Evolutionary conservation across 2,329 filamentous ascomycete species (phyloP).

Genomic region (Huntiella savannae): DNA sequence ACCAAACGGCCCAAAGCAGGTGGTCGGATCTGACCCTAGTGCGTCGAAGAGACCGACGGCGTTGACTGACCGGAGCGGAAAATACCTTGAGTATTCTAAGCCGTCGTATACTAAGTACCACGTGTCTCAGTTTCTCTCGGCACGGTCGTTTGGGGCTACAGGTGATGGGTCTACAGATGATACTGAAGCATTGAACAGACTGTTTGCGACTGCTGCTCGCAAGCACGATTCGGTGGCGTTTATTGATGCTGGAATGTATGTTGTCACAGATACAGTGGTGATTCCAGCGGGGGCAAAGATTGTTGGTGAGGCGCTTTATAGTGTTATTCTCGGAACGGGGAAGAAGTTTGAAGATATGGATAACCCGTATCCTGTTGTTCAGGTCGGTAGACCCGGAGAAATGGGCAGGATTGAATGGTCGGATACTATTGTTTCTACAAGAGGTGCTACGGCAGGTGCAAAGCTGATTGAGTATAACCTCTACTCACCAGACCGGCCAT

Average conservation of each 20-base stretch:
- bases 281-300: slow-evolving; percentile 33
- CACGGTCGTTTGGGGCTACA: slow-evolving; percentile 46
- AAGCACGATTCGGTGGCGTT: slow-evolving; percentile 35
- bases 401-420: slow-evolving; percentile 48
- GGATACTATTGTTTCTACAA: slow-evolving; percentile 52
- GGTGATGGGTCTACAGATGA: slow-evolving; percentile 63
- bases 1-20: slow-evolving; percentile 22
- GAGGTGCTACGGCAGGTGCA: slow-evolving; percentile 47
- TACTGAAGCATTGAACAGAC: slow-evolving; percentile 46
- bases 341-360: slow-evolving; percentile 34
- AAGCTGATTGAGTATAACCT: slow-evolving; percentile 59
- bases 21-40: slow-evolving; percentile 28
- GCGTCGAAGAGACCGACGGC: slow-evolving; percentile 28
- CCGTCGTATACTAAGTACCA: slow-evolving; percentile 50
- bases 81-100: slow-evolving; percentile 49
- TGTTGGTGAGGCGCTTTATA: slow-evolving; percentile 37
- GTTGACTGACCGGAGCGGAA: slow-evolving; percentile 29
- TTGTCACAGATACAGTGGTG: slow-evolving; percentile 34
- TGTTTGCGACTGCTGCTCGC: slow-evolving; percentile 35
- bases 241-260: slow-evolving; percentile 42
- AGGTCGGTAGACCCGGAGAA: slow-evolving; percentile 45
- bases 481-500: slow-evolving; percentile 23
- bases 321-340: slow-evolving; percentile 36
- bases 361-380: slow-evolving; percentile 43
- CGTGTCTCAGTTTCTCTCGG: slow-evolving; percentile 43